A percentile compares a stretch with the other conserved stretches of the same genome.
Conservation (phyloP, 2,329 filamentous ascomycete genomes). For the Ophiostoma quercus region DNA sequence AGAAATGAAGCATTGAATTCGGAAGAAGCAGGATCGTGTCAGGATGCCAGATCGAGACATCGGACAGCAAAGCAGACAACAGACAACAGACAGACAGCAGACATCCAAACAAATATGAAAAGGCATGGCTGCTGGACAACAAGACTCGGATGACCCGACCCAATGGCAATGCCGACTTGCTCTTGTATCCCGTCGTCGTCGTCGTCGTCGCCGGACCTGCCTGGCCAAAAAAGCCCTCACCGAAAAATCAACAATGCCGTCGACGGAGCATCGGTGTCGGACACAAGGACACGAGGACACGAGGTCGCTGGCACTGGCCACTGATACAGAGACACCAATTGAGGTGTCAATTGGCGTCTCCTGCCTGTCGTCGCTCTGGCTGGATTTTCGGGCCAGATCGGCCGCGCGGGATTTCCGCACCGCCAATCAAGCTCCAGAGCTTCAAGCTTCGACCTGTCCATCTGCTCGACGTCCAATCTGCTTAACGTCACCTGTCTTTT, state of each 20-base stretch:
- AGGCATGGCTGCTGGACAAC: background rate
- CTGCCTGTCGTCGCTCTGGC: background rate
- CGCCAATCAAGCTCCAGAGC: background rate
- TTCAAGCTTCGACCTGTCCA: conserved; percentile 3
- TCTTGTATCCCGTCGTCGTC: conserved; percentile 3
- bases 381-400: background rate
- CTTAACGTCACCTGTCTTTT: background rate
- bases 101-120: background rate
- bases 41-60: background rate
- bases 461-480: background rate
- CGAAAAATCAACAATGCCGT: background rate
- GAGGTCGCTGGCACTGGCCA: background rate
- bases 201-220: background rate
- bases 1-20: conserved; percentile 6
- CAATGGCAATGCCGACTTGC: conserved; percentile 15
- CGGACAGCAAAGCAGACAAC: background rate
- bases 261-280: background rate
- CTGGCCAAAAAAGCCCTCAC: conserved; percentile 17
- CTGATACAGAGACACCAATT: background rate
- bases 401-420: conserved; percentile 14
- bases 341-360: background rate
- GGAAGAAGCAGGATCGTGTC: conserved; percentile 11
- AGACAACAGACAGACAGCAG: conserved; percentile 5
- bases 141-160: background rate
- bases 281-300: background rate